phyloP scores from a whole-genome alignment of 495 filamentous ascomycete species.

The Penicillium tannophilum region DNA sequence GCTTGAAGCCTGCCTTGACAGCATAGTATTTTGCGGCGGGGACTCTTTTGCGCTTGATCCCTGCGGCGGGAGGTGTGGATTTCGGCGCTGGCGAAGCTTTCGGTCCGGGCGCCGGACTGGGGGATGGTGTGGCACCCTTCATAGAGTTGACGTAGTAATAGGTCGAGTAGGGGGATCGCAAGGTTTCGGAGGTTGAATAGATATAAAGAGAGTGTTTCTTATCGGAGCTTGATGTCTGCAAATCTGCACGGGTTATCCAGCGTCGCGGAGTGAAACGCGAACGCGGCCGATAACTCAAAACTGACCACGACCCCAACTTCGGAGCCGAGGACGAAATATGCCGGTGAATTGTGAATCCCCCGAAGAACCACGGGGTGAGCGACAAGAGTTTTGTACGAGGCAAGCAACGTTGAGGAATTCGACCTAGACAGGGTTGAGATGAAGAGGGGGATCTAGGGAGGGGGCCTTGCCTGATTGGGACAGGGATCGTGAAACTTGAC shows the following conservation, averaged over 20 bases:
- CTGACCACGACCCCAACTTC: slow-evolving; percentile 33
- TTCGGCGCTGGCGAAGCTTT: slow-evolving; percentile 33
- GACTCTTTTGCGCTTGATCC: slow-evolving; percentile 66
- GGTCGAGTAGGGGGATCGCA: neutral
- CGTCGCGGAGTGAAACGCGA: slow-evolving; percentile 27
- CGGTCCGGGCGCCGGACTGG: slow-evolving; percentile 36
- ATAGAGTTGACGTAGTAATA: slow-evolving; percentile 17
- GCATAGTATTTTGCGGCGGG: slow-evolving; percentile 78
- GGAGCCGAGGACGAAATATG: slow-evolving; percentile 26
- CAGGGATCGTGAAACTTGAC: neutral
- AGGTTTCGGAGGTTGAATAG: neutral
- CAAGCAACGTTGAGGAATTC: neutral
- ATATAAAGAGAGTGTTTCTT: neutral
- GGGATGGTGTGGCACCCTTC: slow-evolving; percentile 43
- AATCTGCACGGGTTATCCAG: slow-evolving; percentile 14
- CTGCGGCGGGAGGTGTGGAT: slow-evolving; percentile 44
- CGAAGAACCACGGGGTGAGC: slow-evolving; percentile 3
- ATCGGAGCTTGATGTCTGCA: slow-evolving; percentile 7
- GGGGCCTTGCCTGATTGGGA: slow-evolving; percentile 24
- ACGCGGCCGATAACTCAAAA: slow-evolving; percentile 33
- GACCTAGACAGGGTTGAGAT: neutral
- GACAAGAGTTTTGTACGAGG: neutral
- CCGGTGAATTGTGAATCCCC: slow-evolving; percentile 21
- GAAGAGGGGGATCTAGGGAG: slow-evolving; percentile 7
- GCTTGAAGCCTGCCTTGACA: slow-evolving; percentile 72